Base-by-base conservation (phyloP, 2,329 filamentous ascomycete genomes). In the Botrytis paeoniae region DNA sequence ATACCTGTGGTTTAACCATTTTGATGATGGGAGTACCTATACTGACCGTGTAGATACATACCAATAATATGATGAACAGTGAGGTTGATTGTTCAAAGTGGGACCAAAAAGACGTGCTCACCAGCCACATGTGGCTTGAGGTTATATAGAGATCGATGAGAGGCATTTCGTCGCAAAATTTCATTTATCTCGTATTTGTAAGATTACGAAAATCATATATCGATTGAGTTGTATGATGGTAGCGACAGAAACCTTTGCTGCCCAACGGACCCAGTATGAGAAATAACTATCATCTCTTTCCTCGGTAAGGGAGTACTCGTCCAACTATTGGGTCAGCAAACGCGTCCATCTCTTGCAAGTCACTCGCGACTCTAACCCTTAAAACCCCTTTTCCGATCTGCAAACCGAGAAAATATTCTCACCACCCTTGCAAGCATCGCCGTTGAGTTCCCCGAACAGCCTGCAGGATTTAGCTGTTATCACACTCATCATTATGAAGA, bases 41-140 rank as follows among this genome's bases (percentile, higher is more conserved):
- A 66, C 10, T 4, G 5, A 6, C 5, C 25, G 2, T 4, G 4
- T n/a, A 51, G 48, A 14, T 51, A 14, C 48, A 51, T n/a, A 14
- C 1, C 45, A 51, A 51, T 51, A 3, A n/a, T 18, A 64, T 35
- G 22, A 39, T 25, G 3, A 25, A 48, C 43, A 51, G n/a, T 64
- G 41, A 45, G 29, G 10, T 35, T 32, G 41, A 66, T 66, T n/a
- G 20, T 51, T 65, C 43, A 65, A 66, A 54, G 64, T 66, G 32
- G 64, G 4, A 66, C 32, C 35, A 3, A 39, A 66, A 66, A 54
- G 64, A 35, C 64, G 45, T 66, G 64, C 45, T 66, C 64, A 54
- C 45, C 25, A 66, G 64, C 64, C 64, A 66, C 64, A 39, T 45
- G 64, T 66, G 64, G 64, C 64, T 29, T 54, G 39, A 45, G n/a